phyloP scores from a whole-genome alignment of 1,139 yeast species.

The Maudiozyma humilis region DNA sequence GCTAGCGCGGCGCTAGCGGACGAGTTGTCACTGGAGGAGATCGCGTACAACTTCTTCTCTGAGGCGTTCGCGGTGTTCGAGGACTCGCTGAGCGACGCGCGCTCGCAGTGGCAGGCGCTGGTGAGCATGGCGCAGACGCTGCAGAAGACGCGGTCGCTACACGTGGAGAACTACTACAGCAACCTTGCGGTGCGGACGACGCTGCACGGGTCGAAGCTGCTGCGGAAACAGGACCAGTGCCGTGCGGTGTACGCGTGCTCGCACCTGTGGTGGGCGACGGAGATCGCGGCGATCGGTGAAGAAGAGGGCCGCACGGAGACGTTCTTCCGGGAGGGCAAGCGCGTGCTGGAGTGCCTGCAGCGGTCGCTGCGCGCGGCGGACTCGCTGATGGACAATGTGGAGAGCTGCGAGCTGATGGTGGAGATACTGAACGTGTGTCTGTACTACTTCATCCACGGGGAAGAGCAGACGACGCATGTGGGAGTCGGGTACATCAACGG shows the following conservation, averaged over 20 bases:
- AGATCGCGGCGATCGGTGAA: constrained; percentile 42
- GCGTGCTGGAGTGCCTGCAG: constrained; percentile 62
- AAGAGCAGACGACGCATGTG: constrained; percentile 59
- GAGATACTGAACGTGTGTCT: constrained; percentile 82
- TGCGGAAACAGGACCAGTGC: constrained; percentile 92
- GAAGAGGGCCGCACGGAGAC: constrained; percentile 37
- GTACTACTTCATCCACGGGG: constrained; percentile 79
- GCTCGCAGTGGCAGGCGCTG: constrained; percentile 41
- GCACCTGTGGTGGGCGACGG: constrained; percentile 92
- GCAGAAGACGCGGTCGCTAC: constrained; percentile 32
- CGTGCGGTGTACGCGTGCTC: constrained; percentile 82
- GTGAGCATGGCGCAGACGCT: constrained; percentile 56
- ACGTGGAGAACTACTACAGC: constrained; percentile 42
- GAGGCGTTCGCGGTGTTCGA: constrained; percentile 85
- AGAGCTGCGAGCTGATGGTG: constrained; percentile 73
- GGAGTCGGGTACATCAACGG: constrained; percentile 75
- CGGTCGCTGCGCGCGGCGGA: constrained; percentile 84
- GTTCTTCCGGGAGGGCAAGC: constrained; percentile 42
- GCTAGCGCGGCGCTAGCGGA: constrained; percentile 66
- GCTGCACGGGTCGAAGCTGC: constrained; percentile 75
- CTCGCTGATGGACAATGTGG: constrained; percentile 55
- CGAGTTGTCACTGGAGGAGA: constrained; percentile 53
- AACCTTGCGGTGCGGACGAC: constrained; percentile 77
- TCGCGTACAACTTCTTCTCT: constrained; percentile 82
- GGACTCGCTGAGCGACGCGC: constrained; percentile 62